Evolutionary conservation across 768 basidiomycete genomes (phyloP), one percentile per base, ranked within the genome.

Genomic region (Suillus discolor): DNA sequence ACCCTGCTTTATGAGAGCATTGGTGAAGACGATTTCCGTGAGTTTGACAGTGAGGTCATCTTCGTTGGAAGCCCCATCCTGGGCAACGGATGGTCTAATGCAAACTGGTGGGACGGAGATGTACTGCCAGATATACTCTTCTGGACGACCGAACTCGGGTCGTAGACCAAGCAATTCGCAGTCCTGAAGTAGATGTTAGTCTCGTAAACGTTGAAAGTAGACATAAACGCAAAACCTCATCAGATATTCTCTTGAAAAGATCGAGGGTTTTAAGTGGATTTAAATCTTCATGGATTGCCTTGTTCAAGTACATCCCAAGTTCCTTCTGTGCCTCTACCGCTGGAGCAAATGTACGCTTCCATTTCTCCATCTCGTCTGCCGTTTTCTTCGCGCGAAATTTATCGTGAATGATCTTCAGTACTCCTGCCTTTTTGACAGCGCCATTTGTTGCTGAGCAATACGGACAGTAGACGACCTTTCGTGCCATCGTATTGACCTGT

Each of bases 91-190:
- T 0, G 97, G 97, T 55, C 97, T 88, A 63, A 99, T 99, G 74
- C 95, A 96, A 23, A 97, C 95, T 0, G 97, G 97, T 47, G 97
- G 97, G 38, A 99, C 97, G 28, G 96, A 97, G 16, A 99, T 87
- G 77, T 98, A 99, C 77, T 99, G 97, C 97, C 97, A 99, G 61
- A 99, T 88, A 71, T 95, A 97, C 75, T 98, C 93, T 79, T 99
- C 97, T 12, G 97, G 97, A 62, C 97, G 81, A 57, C 97, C 96
- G 72, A 89, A 89, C 16, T 85, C 85, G 1, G 97, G 97, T 65
- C 93, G 89, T 65, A 99, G 78, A 2, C 97, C 97, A 13, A 99
- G 83, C 54, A 99, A 81, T 77, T 99, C 97, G 73, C 94, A 97
- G 71, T 99, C 97, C 93, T 97, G 68, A 39, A 3, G 47, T 67